Evolutionary conservation across 805 yeast species (phyloP), one percentile per base, ranked within the genome.

Genomic region (Candida schatavii): DNA sequence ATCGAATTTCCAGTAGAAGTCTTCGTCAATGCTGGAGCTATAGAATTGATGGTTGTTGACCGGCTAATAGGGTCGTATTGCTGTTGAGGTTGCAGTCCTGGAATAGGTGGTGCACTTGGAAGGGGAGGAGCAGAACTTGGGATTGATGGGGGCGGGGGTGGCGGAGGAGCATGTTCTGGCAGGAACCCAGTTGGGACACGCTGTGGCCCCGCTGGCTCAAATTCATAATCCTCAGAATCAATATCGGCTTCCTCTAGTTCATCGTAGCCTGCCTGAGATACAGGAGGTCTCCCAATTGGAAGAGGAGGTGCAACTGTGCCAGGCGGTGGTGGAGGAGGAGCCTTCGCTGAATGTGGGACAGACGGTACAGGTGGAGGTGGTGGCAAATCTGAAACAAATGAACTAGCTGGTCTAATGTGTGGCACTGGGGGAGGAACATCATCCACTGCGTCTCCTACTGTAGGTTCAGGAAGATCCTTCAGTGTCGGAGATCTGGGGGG

Each of bases 391-490:
- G 53, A 51, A 28, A 48, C 41, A 36, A 40, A 13, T 47, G 45
- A 19, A 28, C 33, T 19, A 21, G 57, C 47, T 34, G 59, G 56
- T 17, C 26, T 38, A 17, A 55, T 37, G 23, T 48, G 36, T 13
- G 67, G 59, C 21, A 49, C 45, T 27, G 61, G 51, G 9, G 52
- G 50, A 7, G 46, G 37, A 9, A 35, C 42, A 23, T 41, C 42
- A 14, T 22, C 34, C 18, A 51, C 51, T 3, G 50, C 40, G 25
- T 41, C 40, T 19, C 36, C 33, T 13, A 31, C 35, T 17, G 19
- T 31, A 17, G 35, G 35, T 6, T 31, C 35, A 15, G 35, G 35
- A 15, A 31, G 18, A 31, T 15, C 21, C 19, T 17, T 31, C 27
- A 27, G 36, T n/a, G 53, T 36, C 15, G 51, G 48, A 11, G 38